A percentile compares a stretch with the other conserved stretches of the same genome.
Conservation (phyloP, 805 yeast genomes). For the Saturnispora saitoi region DNA sequence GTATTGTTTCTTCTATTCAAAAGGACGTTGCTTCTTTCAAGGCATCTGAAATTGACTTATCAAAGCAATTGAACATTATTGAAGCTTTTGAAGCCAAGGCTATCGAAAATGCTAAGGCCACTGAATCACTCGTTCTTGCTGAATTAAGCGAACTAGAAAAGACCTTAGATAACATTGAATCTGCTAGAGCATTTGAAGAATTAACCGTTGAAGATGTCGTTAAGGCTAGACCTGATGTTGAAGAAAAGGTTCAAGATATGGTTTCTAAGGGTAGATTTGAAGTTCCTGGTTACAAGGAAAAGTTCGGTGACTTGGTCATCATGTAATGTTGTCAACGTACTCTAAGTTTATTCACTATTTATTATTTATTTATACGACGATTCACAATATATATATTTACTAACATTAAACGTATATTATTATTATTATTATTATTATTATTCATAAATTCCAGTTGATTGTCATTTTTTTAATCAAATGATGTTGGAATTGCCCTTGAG, state of each 20-base stretch:
- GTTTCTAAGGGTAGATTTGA: conserved; percentile 96
- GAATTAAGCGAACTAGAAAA: conserved; percentile 80
- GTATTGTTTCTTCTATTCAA: conserved; percentile 75
- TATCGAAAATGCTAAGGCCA: conserved; percentile 85
- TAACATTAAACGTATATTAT: background rate
- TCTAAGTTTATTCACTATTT: conserved; percentile 9
- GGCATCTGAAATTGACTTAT: conserved; percentile 78
- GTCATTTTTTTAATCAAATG: background rate
- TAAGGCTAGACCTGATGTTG: conserved; percentile 95
- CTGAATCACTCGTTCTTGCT: conserved; percentile 79
- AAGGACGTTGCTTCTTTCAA: conserved; percentile 63
- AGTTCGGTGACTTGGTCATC: conserved; percentile 93
- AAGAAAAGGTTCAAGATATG: conserved; percentile 90
- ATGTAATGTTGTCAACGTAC: conserved; percentile 41
- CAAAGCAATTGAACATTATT: conserved; percentile 85
- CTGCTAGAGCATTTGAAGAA: conserved; percentile 96
- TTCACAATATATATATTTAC: conserved; percentile 6
- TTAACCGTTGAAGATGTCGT: conserved; percentile 92
- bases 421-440: background rate
- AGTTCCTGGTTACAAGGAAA: conserved; percentile 97
- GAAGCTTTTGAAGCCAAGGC: conserved; percentile 94
- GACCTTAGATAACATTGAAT: conserved; percentile 88
- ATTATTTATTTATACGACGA: conserved; percentile 12
- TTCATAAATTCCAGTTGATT: background rate
- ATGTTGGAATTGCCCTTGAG: background rate